phyloP scores from a whole-genome alignment of 306 rosid genomes.

The Quercus suber region DNA sequence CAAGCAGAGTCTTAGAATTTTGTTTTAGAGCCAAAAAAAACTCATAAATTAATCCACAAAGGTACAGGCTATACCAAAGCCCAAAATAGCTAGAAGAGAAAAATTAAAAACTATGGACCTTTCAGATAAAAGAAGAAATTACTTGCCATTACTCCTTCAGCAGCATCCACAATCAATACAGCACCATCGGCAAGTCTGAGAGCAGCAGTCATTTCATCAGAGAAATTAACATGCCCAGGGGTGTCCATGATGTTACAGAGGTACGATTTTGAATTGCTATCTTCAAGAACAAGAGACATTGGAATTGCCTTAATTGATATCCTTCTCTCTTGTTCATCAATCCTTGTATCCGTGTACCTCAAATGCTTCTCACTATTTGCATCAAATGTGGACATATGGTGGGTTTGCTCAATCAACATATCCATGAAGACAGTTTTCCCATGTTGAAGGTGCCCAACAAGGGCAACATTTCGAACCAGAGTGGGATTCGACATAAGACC shows the following conservation, averaged over 20 bases:
- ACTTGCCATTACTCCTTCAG: constrained; percentile 92
- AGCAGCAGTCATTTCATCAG: constrained; percentile 98
- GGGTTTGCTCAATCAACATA: constrained; percentile 95
- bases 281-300: constrained; percentile 94
- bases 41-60: neutral
- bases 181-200: constrained; percentile 94
- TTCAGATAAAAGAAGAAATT: neutral
- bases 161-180: constrained; percentile 92
- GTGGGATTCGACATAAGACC: constrained; percentile 95
- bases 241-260: constrained; percentile 89
- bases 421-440: constrained; percentile 99
- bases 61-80: neutral
- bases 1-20: neutral
- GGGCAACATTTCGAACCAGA: constrained; percentile 79
- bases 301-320: constrained; percentile 93
- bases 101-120: neutral
- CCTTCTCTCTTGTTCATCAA: constrained; percentile 91
- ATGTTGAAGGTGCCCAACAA: constrained; percentile 88
- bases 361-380: constrained; percentile 70
- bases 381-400: constrained; percentile 91
- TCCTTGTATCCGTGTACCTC: constrained; percentile 87
- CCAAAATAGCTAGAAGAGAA: neutral
- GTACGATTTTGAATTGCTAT: constrained; percentile 77
- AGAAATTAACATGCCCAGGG: constrained; percentile 95
- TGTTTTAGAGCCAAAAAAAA: neutral